Evolutionary conservation across 192 early-diverging fungal species (phyloP), one percentile per base, ranked within the genome.

Genomic region (Ambispora gerdemannii): DNA sequence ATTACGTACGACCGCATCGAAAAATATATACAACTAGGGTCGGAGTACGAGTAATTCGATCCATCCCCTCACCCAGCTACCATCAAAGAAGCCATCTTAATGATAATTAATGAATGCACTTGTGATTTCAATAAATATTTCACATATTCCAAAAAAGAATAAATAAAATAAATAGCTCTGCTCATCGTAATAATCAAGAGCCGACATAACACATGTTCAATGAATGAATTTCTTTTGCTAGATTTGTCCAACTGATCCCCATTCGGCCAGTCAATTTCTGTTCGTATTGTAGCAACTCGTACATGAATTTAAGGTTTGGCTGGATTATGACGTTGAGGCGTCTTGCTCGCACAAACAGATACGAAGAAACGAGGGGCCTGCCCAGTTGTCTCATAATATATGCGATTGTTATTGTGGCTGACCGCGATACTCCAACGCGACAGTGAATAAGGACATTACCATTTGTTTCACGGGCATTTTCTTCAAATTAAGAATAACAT

Each of bases 301-400:
- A 87, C 85, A 87, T 87, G 43, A 87, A 84, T 35, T 83, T 79
- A 4, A 87, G 55, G 69, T 87, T 87, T 27, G 85, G 85, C 60
- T 87, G 85, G n/a, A 87, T 87, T 27, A 87, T 84, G 6, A 87
- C 85, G 75, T 84, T 87, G 4, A 87, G 56, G 13, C 85, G 80
- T 32, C 83, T 78, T 1, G 85, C 85, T 3, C 85, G 78, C 28
- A 87, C 85, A 69, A 78, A 80, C 11, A 84, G 31, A 53, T 87
- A 87, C 6, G 85, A 83, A 22, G 81, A 76, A 1, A 83, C 78
- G 6, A 87, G 70, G 13, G 80, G 81, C 31, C 77, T 69, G 4
- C 73, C 71, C 27, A 84, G 70, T 50, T 84, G 78, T 4, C 76
- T 72, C 85, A 87, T 87, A 24, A 87, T 52, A 30, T 84, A 87